Percentiles rank a stretch among this genome's conserved stretches.
Conservation (phyloP, 306 rosid genomes). For the Inga leiocalycina region DNA sequence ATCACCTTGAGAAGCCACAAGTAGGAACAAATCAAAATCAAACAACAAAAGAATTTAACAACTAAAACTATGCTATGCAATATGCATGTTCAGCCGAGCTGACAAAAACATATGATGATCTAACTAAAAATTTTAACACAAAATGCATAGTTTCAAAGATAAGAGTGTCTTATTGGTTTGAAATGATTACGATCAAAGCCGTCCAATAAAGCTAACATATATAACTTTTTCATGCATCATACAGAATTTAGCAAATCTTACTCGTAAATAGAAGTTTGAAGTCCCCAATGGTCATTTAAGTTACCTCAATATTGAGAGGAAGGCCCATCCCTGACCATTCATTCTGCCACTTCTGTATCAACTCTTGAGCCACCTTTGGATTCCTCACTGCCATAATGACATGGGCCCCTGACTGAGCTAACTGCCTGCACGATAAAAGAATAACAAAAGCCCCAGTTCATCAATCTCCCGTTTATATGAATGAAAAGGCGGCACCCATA, state of each 20-base stretch:
- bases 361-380: constrained; percentile 69
- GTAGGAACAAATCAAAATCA: constrained; percentile 15
- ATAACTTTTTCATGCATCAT: constrained; percentile 9
- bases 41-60: constrained; percentile 2
- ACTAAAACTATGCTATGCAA: not conserved
- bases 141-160: not conserved
- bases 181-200: not conserved
- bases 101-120: not conserved
- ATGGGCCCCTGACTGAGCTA: constrained; percentile 95
- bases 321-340: constrained; percentile 82
- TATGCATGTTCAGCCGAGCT: not conserved
- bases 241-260: constrained; percentile 19
- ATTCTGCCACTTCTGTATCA: constrained; percentile 90
- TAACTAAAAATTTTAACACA: not conserved
- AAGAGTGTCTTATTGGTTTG: not conserved
- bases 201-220: not conserved
- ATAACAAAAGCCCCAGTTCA: not conserved
- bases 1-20: constrained; percentile 64
- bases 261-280: constrained; percentile 1
- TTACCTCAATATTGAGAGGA: constrained; percentile 93
- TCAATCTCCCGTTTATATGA: not conserved
- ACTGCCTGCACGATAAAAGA: constrained; percentile 66
- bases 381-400: constrained; percentile 99
- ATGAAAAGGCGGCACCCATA: constrained; percentile 9
- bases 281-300: constrained; percentile 2